Conservation (phyloP, 139 green algal species). For the Chlamydomonas schloesseri region DNA sequence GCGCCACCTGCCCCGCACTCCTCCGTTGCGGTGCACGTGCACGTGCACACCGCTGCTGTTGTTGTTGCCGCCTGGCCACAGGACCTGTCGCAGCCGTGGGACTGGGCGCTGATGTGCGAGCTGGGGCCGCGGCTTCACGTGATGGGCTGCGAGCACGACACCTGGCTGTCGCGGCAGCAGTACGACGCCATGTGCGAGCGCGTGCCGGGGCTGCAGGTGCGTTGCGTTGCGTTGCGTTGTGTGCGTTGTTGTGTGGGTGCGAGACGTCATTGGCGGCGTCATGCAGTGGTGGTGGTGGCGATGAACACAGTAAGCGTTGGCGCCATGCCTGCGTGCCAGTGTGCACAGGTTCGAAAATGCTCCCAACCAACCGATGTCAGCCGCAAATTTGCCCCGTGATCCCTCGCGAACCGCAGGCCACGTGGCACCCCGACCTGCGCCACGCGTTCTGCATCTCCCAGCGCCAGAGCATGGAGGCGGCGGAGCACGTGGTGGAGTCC, state of each 20-base stretch:
- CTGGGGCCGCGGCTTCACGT: conserved; percentile 31
- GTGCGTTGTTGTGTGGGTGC: too few relatives aligned
- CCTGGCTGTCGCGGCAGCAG: conserved; percentile 37
- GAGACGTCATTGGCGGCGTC: neutral
- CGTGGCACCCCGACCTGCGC: conserved; percentile 30
- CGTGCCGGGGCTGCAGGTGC: conserved; percentile 48
- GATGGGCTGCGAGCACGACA: conserved; percentile 44
- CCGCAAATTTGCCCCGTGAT: too few relatives aligned
- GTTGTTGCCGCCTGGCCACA: neutral
- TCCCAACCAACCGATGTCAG: too few relatives aligned
- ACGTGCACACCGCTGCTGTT: too few relatives aligned
- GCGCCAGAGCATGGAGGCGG: conserved; percentile 11
- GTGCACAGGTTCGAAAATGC: too few relatives aligned
- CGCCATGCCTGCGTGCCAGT: neutral
- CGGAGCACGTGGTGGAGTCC: neutral
- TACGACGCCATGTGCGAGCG: conserved; percentile 6
- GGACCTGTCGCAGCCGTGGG: conserved; percentile 34
- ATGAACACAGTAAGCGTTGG: neutral
- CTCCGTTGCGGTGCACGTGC: too few relatives aligned
- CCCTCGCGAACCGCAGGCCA: neutral
- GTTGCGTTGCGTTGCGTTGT: neutral
- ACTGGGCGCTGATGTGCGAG: neutral
- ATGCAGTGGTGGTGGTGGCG: neutral
- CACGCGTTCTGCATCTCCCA: conserved; percentile 36
- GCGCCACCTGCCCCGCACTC: too few relatives aligned